Percentiles rank a stretch among this genome's conserved stretches.
Evolutionary conservation across 495 filamentous ascomycete species (phyloP).

Genomic region (Thozetella sp.): DNA sequence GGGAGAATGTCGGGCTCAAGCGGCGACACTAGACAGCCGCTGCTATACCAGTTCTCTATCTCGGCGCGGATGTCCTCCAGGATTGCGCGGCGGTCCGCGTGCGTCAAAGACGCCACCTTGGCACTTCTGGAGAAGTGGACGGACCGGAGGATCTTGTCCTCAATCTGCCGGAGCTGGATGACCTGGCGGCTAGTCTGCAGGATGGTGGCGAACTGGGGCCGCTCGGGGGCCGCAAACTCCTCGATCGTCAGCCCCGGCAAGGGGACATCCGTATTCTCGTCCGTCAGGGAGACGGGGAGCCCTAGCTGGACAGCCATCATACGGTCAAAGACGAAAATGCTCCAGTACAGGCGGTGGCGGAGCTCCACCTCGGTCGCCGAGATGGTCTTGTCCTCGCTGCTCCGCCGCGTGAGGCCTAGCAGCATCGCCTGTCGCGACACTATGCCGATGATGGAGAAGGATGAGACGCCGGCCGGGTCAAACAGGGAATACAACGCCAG

Average conservation of each 20-base stretch:
- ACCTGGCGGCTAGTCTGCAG: constrained; percentile 29
- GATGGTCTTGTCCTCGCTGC: constrained; percentile 5
- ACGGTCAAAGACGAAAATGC: constrained; percentile 26
- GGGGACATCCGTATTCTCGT: constrained; percentile 11
- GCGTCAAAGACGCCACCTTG: constrained; percentile 3
- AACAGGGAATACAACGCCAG: constrained; percentile 29
- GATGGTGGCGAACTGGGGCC: constrained; percentile 18
- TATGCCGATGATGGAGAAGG: constrained; percentile 22
- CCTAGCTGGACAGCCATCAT: constrained; percentile 28
- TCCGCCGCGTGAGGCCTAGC: constrained; percentile 16
- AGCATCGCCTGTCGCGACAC: constrained; percentile 19
- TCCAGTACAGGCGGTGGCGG: constrained; percentile 28
- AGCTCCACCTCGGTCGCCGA: constrained; percentile 16
- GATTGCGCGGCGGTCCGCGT: constrained; percentile 5
- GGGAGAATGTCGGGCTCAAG: constrained; percentile 22
- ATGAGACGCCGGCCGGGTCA: constrained; percentile 20
- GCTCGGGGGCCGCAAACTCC: constrained; percentile 24
- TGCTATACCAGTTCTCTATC: constrained; percentile 28
- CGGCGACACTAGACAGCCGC: constrained; percentile 23
- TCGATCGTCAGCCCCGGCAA: constrained; percentile 24
- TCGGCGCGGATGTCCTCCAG: constrained; percentile 14
- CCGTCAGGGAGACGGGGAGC: constrained; percentile 19
- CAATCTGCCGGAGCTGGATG: constrained; percentile 26
- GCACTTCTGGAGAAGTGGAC: constrained; percentile 8
- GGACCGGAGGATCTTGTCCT: constrained; percentile 21